A percentile compares a stretch with the other conserved stretches of the same genome.
Conservation (phyloP, 305 asterid genomes). For the Striga hermonthica region DNA sequence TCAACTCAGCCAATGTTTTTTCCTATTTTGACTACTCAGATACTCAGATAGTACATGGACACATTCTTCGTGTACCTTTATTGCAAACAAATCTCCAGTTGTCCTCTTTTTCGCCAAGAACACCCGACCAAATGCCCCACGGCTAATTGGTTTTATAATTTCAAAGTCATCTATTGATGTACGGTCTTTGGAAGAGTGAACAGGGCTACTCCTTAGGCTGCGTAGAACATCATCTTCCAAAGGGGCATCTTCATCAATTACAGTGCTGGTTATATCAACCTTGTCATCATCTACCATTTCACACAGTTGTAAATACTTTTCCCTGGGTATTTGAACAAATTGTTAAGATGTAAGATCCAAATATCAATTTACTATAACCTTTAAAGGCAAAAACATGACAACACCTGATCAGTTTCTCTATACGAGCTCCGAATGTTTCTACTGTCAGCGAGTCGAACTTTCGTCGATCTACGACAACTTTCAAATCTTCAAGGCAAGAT, state of each 20-base stretch:
- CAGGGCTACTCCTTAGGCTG: conserved; percentile 92
- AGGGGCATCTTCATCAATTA: conserved; percentile 97
- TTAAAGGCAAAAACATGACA: conserved; percentile 26
- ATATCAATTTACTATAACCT: conserved; percentile 20
- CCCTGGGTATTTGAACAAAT: conserved; percentile 53
- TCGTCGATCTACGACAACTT: conserved; percentile 77
- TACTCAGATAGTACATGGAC: conserved; percentile 15
- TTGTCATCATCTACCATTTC: conserved; percentile 96
- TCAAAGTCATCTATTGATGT: conserved; percentile 98
- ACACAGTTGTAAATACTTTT: conserved; percentile 89
- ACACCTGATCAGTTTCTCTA: conserved; percentile 91
- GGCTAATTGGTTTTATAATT: conserved; percentile 97
- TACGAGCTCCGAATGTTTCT: conserved; percentile 97
- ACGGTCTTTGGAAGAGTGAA: conserved; percentile 85
- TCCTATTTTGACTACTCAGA: not conserved
- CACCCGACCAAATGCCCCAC: conserved; percentile 99
- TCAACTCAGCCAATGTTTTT: conserved; percentile 15
- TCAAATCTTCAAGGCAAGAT: conserved; percentile 96
- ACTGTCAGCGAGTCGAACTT: conserved; percentile 94
- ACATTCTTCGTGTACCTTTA: conserved; percentile 58
- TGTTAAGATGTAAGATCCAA: conserved; percentile 26
- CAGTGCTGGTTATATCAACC: conserved; percentile 83
- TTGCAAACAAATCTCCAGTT: conserved; percentile 95
- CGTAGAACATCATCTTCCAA: conserved; percentile 97
- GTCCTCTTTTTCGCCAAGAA: conserved; percentile 96